phyloP scores from a whole-genome alignment of 2,329 filamentous ascomycete genomes.

The Fusarium bactridioides region DNA sequence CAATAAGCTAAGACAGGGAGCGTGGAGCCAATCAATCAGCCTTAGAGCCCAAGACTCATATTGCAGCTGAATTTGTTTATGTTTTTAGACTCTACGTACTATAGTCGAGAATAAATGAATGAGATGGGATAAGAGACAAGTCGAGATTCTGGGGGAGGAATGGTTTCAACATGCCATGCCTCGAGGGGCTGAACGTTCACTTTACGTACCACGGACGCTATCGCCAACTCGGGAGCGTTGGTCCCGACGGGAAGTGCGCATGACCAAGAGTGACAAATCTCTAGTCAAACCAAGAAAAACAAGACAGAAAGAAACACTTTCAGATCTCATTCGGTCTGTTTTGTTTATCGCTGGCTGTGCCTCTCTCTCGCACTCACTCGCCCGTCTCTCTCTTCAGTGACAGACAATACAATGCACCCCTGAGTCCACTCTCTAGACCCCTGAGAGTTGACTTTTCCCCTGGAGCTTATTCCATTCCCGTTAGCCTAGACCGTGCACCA shows the following conservation, averaged over 20 bases:
- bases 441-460: constrained; percentile 18
- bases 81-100: neutral
- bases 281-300: neutral
- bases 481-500: neutral
- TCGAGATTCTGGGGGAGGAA: constrained; percentile 24
- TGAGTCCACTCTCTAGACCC: constrained; percentile 20
- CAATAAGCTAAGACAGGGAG: neutral
- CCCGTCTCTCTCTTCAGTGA: neutral
- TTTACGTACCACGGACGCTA: neutral
- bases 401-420: neutral
- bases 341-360: constrained; percentile 1
- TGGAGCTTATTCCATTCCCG: constrained; percentile 7
- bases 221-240: constrained; percentile 3
- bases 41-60: neutral
- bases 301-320: neutral
- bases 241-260: neutral
- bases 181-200: neutral
- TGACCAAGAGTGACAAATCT: neutral
- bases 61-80: neutral
- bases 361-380: neutral
- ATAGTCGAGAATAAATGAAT: neutral
- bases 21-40: constrained; percentile 20
- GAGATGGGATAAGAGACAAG: neutral
- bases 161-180: constrained; percentile 13
- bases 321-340: neutral